Percentiles rank a stretch among this genome's conserved stretches.
Conservation (phyloP, 768 basidiomycete species). For the Termitomyces sp. region DNA sequence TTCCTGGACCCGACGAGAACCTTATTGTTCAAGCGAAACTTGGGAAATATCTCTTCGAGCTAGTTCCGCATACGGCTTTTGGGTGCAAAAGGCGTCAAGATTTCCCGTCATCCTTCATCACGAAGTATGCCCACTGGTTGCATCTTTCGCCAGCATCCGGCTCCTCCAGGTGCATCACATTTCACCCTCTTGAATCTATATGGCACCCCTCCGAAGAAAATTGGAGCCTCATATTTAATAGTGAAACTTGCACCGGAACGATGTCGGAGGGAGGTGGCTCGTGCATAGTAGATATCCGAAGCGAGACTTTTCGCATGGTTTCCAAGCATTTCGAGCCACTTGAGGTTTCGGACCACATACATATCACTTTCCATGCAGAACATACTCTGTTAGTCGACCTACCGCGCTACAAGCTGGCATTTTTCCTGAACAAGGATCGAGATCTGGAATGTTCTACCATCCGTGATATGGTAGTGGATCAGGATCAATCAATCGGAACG, state of each 20-base stretch:
- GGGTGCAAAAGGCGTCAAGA: conserved; percentile 10
- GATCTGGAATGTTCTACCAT: conserved; percentile 35
- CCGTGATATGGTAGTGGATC: conserved; percentile 35
- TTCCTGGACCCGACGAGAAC: conserved; percentile 8
- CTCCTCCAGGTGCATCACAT: conserved; percentile 19
- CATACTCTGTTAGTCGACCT: conserved; percentile 22
- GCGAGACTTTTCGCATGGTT: conserved; percentile 17
- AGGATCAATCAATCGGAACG: conserved; percentile 33
- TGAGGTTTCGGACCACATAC: conserved; percentile 13
- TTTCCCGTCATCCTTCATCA: conserved; percentile 23
- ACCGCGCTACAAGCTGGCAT: conserved; percentile 35
- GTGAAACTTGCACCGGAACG: neutral
- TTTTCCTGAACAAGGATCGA: conserved; percentile 26
- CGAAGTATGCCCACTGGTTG: conserved; percentile 29
- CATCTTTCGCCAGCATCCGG: conserved; percentile 8
- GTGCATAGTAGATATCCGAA: conserved; percentile 21
- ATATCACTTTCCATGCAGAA: conserved; percentile 3
- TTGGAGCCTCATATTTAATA: conserved; percentile 22
- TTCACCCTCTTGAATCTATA: conserved; percentile 21
- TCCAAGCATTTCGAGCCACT: conserved; percentile 14
- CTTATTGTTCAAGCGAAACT: conserved; percentile 26
- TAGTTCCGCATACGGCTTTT: conserved; percentile 25
- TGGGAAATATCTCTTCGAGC: conserved; percentile 19
- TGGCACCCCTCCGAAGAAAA: conserved; percentile 23
- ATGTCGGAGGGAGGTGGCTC: conserved; percentile 9